Percentiles rank a stretch among this genome's conserved stretches.
phyloP scores from a whole-genome alignment of 768 basidiomycete genomes.

The Mycena floridula region DNA sequence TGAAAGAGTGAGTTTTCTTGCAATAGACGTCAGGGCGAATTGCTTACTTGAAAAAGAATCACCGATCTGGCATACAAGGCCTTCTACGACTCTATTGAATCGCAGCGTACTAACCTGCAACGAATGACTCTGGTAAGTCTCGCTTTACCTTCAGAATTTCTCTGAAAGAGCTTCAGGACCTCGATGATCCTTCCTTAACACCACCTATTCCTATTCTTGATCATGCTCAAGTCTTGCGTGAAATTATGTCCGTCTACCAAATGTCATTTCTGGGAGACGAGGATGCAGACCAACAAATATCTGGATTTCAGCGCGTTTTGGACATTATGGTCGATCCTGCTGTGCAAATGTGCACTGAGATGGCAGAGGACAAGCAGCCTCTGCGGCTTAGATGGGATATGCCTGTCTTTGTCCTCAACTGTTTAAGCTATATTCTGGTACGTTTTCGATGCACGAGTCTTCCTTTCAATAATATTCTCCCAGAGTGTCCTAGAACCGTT shows the following conservation, averaged over 20 bases:
- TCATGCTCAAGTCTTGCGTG: conserved; percentile 75
- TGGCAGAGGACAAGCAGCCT: conserved; percentile 59
- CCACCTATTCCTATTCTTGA: conserved; percentile 80
- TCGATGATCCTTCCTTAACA: conserved; percentile 61
- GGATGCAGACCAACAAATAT: conserved; percentile 30
- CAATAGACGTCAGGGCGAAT: background rate
- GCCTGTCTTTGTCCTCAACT: conserved; percentile 82
- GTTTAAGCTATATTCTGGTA: conserved; percentile 77
- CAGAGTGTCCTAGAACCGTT: conserved; percentile 65
- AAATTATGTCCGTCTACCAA: conserved; percentile 86
- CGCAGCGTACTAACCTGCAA: conserved; percentile 66
- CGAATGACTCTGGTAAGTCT: conserved; percentile 47
- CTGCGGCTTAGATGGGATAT: conserved; percentile 67
- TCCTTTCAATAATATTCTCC: conserved; percentile 3
- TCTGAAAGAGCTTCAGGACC: conserved; percentile 42
- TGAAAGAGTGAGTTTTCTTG: conserved; percentile 62
- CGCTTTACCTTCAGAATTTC: background rate
- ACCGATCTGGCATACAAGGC: conserved; percentile 74
- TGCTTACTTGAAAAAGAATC: conserved; percentile 41
- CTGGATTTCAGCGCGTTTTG: conserved; percentile 64
- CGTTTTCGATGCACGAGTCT: conserved; percentile 11
- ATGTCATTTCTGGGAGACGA: conserved; percentile 75
- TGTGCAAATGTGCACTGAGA: conserved; percentile 63
- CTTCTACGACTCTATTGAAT: conserved; percentile 85
- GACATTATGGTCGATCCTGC: conserved; percentile 84